These are phyloP conservation scores for Phaseolus lunatus DNA, from an alignment of 306 rosid genomes.

Conservation along the genomic window DNA sequence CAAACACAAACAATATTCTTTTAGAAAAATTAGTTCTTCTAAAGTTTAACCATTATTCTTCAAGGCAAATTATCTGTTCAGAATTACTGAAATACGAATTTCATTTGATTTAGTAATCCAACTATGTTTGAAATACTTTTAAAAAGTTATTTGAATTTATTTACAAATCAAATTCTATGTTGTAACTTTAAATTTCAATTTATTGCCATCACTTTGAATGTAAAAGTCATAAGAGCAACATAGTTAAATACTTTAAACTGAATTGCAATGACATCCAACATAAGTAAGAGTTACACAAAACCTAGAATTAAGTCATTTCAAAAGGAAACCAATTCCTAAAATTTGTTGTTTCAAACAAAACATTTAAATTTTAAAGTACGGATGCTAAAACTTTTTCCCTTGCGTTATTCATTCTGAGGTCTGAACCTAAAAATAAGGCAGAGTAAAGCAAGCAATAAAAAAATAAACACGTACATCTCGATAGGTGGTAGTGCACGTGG, in stretches of 20 bases:
- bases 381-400: neutral
- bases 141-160: neutral
- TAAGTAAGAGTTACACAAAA: neutral
- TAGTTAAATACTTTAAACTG: neutral
- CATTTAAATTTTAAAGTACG: neutral
- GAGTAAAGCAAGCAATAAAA: constrained; percentile 1
- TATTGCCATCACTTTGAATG: neutral
- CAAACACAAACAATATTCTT: no score
- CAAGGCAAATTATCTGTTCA: no score
- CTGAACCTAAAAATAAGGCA: neutral
- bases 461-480: constrained; percentile 56
- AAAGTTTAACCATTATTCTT: no score
- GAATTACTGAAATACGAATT: no score
- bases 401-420: neutral
- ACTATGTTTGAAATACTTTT: no score
- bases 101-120: no score
- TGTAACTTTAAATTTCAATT: neutral
- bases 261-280: neutral
- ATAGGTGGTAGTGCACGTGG: constrained; percentile 64
- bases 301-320: constrained; percentile 12
- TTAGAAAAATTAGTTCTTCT: no score
- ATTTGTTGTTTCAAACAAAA: neutral
- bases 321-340: constrained; percentile 2
- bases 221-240: neutral
- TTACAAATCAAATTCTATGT: constrained; percentile 5